Evolutionary conservation across 75 land plant species (phyloP).

Genomic region (Azolla pinnata): DNA sequence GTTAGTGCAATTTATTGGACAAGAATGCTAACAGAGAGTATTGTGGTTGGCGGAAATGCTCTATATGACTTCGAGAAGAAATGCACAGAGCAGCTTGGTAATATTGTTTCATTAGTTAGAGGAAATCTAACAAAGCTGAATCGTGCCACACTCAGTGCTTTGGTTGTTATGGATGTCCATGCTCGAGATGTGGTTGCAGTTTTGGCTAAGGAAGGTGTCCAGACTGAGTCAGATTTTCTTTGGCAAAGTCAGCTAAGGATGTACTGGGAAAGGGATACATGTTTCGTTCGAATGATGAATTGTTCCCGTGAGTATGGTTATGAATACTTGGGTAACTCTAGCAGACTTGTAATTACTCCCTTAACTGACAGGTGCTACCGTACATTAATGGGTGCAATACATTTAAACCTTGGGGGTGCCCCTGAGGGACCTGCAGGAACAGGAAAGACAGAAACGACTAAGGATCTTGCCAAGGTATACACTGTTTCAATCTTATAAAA

Average conservation of each 20-base stretch:
- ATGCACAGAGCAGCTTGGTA: constrained; percentile 29
- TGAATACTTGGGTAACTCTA: constrained; percentile 36
- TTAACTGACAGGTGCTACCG: constrained; percentile 34
- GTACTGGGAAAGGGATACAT: constrained; percentile 36
- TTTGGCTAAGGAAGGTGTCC: constrained; percentile 15
- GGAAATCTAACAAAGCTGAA: constrained; percentile 31
- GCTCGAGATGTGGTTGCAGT: constrained; percentile 33
- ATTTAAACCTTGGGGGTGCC: constrained; percentile 32
- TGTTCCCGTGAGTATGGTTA: constrained; percentile 35
- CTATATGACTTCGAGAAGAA: constrained; percentile 20
- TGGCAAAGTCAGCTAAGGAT: constrained; percentile 40
- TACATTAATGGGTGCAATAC: constrained; percentile 35
- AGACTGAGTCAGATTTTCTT: constrained; percentile 24
- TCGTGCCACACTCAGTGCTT: constrained; percentile 33
- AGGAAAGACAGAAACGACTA: constrained; percentile 36
- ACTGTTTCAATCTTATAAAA: too few species aligned
- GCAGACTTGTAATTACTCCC: constrained; percentile 32
- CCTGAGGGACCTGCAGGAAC: constrained; percentile 41
- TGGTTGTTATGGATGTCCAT: constrained; percentile 42
- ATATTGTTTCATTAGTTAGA: constrained; percentile 29
- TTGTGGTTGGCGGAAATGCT: constrained; percentile 19
- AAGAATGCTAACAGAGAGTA: constrained; percentile 16
- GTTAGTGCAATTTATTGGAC: constrained; percentile 46
- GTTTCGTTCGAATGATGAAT: constrained; percentile 39
- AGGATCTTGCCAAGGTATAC: constrained; percentile 28